Evolutionary conservation across 352 stramenopile genomes (phyloP).

Genomic region (Phytopythium boreale): DNA sequence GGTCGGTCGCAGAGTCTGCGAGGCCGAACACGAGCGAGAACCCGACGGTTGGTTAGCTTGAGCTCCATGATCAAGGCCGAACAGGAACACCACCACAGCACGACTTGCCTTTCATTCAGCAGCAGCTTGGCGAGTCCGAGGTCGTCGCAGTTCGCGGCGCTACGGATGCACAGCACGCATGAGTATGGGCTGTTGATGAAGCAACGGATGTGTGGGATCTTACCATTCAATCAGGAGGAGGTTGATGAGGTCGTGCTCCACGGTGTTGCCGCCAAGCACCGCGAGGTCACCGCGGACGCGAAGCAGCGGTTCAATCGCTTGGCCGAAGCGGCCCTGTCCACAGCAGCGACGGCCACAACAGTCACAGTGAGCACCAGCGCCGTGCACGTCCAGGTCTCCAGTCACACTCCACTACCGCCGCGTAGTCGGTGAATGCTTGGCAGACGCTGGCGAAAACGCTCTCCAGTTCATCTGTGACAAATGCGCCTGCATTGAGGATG

Average conservation of each 20-base stretch:
- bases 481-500: not conserved
- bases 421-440: slow-evolving; percentile 66
- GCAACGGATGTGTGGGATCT: not conserved
- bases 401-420: slow-evolving; percentile 28
- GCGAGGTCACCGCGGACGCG: slow-evolving; percentile 57
- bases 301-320: slow-evolving; percentile 51
- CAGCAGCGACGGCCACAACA: not conserved
- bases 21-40: not conserved
- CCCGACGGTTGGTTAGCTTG: not conserved
- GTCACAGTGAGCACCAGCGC: not conserved
- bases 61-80: not conserved
- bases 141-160: slow-evolving; percentile 65
- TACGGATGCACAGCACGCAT: slow-evolving; percentile 14
- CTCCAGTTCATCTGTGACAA: slow-evolving; percentile 30
- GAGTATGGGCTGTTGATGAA: not conserved
- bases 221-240: slow-evolving; percentile 81
- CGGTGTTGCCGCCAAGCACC: slow-evolving; percentile 67
- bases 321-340: slow-evolving; percentile 44
- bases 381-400: not conserved
- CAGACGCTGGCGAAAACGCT: slow-evolving; percentile 52
- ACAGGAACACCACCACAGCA: not conserved
- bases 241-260: slow-evolving; percentile 75
- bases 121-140: slow-evolving; percentile 71
- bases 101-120: slow-evolving; percentile 69
- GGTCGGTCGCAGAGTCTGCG: slow-evolving; percentile 60